phyloP scores from a whole-genome alignment of 306 rosid genomes.

The Quercus glauca region DNA sequence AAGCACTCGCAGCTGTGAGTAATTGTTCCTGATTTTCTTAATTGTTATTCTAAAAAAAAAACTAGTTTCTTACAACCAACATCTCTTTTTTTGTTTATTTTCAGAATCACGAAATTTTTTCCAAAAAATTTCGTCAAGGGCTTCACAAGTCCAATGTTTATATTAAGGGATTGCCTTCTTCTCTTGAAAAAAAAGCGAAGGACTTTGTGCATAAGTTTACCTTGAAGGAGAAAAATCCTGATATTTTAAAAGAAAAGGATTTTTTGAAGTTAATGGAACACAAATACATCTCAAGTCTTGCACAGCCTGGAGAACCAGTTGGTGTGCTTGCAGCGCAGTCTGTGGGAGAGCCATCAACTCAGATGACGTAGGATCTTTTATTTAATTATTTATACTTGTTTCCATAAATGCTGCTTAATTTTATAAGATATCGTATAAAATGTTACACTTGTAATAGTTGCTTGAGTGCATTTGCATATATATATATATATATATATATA shows the following conservation, averaged over 20 bases:
- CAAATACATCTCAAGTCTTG: conserved; percentile 81
- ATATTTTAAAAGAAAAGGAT: conserved; percentile 32
- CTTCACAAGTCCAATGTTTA: conserved; percentile 58
- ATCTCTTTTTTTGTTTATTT: conserved; percentile 21
- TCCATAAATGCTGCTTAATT: background rate
- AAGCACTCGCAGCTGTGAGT: conserved; percentile 63
- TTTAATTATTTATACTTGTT: background rate
- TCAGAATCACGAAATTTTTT: conserved; percentile 78
- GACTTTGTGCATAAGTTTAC: conserved; percentile 33
- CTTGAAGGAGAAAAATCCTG: conserved; percentile 31
- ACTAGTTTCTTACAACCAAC: conserved; percentile 18
- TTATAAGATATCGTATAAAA: background rate
- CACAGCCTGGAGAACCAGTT: conserved; percentile 96
- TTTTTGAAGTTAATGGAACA: conserved; percentile 83
- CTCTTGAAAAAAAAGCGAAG: conserved; percentile 58
- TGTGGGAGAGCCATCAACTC: conserved; percentile 95
- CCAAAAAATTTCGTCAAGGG: conserved; percentile 50
- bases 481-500: too few relatives aligned
- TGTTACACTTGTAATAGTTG: background rate
- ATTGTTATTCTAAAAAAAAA: conserved; percentile 9
- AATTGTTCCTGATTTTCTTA: conserved; percentile 22
- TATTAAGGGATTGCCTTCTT: conserved; percentile 62
- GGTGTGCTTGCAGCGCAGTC: conserved; percentile 97
- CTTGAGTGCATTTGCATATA: background rate
- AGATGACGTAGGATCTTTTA: conserved; percentile 74